Conservation (phyloP, 2,329 filamentous ascomycete genomes). For the Fusarium brachygibbosum region DNA sequence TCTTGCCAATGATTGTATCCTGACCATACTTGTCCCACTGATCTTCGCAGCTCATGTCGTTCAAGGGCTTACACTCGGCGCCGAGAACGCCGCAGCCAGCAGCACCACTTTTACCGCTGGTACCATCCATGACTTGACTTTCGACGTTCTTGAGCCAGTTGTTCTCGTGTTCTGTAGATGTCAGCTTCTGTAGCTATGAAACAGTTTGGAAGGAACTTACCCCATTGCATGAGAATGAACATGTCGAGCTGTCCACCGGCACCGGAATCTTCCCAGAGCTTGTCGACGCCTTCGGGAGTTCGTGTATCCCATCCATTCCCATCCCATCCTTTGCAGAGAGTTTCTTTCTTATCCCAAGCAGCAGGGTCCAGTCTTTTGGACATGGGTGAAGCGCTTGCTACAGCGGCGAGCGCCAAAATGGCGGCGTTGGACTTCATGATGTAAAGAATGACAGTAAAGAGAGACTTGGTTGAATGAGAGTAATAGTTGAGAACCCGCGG, state of each 20-base stretch:
- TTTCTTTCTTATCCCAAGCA: constrained; percentile 13
- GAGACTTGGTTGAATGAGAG: not conserved
- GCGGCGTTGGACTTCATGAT: constrained; percentile 14
- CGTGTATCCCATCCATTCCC: constrained; percentile 12
- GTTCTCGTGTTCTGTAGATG: constrained; percentile 17
- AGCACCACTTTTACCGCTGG: constrained; percentile 15
- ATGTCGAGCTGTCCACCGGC: constrained; percentile 16
- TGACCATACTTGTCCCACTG: constrained; percentile 20
- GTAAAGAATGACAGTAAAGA: not conserved
- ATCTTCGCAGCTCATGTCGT: constrained; percentile 10
- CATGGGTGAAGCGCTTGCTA: not conserved
- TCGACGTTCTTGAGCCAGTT: constrained; percentile 32
- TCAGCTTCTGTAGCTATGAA: not conserved
- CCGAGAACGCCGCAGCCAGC: constrained; percentile 9
- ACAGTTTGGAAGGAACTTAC: not conserved
- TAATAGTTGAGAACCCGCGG: not conserved
- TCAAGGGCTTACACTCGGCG: constrained; percentile 4
- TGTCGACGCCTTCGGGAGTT: constrained; percentile 25
- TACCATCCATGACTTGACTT: constrained; percentile 4
- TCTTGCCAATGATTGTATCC: constrained; percentile 6
- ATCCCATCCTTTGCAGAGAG: constrained; percentile 19
- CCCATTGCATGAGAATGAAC: constrained; percentile 22
- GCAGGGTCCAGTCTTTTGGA: not conserved
- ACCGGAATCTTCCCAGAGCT: constrained; percentile 1
- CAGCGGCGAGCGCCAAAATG: constrained; percentile 2